These are phyloP conservation scores for Sanghuangporus baumii DNA, from an alignment of 1,284 basidiomycete genomes.

Conservation along the genomic window DNA sequence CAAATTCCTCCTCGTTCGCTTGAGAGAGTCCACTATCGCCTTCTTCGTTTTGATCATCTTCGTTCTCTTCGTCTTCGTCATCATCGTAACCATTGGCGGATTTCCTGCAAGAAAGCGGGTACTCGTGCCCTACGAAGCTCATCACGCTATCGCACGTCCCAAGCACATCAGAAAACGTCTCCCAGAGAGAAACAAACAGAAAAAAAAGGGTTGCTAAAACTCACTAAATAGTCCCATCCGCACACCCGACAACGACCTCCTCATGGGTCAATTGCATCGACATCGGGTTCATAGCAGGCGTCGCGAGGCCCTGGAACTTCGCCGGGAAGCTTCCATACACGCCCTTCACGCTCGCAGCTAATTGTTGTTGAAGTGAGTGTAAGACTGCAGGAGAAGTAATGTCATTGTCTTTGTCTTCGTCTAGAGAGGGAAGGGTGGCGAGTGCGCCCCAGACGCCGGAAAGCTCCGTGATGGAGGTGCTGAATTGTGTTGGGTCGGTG, in stretches of 20 bases:
- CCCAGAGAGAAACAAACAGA: neutral
- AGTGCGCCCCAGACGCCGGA: conserved; percentile 67
- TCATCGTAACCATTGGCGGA: neutral
- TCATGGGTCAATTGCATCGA: conserved; percentile 83
- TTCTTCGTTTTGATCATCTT: neutral
- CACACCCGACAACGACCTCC: conserved; percentile 80
- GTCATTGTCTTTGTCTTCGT: conserved; percentile 27
- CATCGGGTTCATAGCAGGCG: conserved; percentile 84
- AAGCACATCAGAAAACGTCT: neutral
- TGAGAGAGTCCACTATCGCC: neutral
- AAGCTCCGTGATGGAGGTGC: conserved; percentile 54
- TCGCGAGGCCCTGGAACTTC: conserved; percentile 69
- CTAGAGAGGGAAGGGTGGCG: conserved; percentile 26
- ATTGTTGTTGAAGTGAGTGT: no score
- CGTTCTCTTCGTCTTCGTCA: neutral
- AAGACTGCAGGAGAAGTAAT: conserved; percentile 15
- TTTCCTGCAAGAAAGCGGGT: conserved; percentile 26
- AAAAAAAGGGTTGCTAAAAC: conserved; percentile 27
- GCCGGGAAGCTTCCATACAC: conserved; percentile 51
- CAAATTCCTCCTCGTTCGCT: neutral
- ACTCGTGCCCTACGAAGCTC: conserved; percentile 69
- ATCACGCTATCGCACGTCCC: conserved; percentile 44
- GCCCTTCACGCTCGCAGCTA: conserved; percentile 37
- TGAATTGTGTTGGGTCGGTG: conserved; percentile 45
- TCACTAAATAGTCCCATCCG: conserved; percentile 84